These are phyloP conservation scores for Glycyrrhiza uralensis DNA, from an alignment of 306 rosid species.

Conservation along the genomic window DNA sequence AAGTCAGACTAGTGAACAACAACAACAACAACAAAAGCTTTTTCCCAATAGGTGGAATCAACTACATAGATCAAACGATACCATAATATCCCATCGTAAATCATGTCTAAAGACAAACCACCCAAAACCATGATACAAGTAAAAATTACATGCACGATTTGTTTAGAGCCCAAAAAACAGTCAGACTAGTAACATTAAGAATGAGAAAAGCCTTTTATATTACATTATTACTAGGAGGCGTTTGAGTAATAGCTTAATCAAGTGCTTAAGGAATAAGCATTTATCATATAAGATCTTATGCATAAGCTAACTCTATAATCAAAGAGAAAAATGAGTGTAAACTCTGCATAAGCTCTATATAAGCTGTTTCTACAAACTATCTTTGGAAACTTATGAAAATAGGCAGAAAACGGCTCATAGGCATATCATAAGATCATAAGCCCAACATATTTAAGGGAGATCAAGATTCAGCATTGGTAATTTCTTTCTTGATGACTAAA, in stretches of 20 bases:
- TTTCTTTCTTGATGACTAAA: constrained; percentile 15
- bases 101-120: neutral
- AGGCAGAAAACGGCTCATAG: no score
- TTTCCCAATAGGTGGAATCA: neutral
- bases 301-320: no score
- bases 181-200: neutral
- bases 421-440: no score
- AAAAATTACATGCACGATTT: neutral
- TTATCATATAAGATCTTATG: no score
- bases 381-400: no score
- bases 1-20: neutral
- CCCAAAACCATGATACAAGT: neutral
- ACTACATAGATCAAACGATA: neutral
- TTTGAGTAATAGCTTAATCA: no score
- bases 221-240: no score
- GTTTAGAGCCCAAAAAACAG: neutral
- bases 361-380: no score
- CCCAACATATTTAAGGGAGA: constrained; percentile 4
- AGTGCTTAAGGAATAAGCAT: no score
- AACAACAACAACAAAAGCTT: neutral
- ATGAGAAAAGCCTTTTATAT: neutral
- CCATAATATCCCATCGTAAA: neutral
- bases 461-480: neutral
- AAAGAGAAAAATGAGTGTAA: no score
- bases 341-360: no score